phyloP scores from a whole-genome alignment of 768 basidiomycete genomes.

The Suillus placidus region DNA sequence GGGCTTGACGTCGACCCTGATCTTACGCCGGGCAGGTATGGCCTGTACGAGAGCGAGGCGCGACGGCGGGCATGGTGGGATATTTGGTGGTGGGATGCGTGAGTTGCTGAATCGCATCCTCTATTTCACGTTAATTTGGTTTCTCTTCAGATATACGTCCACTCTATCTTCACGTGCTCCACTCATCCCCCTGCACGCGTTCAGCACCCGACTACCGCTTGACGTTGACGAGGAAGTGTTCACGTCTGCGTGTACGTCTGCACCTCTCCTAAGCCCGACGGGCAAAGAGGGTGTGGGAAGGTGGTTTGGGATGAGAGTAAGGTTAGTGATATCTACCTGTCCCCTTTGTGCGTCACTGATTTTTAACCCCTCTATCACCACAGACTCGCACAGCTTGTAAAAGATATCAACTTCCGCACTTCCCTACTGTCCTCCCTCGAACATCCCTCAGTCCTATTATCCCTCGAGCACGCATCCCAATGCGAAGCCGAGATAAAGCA shows the following conservation, averaged over 20 bases:
- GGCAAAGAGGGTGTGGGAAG: conserved; percentile 28
- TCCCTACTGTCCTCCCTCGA: neutral
- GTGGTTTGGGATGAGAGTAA: conserved; percentile 64
- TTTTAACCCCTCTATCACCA: conserved; percentile 10
- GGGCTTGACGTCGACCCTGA: conserved; percentile 65
- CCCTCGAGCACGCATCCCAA: conserved; percentile 62
- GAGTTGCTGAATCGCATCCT: conserved; percentile 32
- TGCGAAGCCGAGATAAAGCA: conserved; percentile 59
- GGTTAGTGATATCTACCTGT: conserved; percentile 14
- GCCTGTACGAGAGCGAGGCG: conserved; percentile 52
- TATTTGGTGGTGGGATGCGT: conserved; percentile 77
- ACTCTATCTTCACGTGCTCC: conserved; percentile 31
- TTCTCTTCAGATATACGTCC: neutral
- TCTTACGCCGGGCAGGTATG: conserved; percentile 49
- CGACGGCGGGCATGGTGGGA: conserved; percentile 77
- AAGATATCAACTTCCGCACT: conserved; percentile 47
- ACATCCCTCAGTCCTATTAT: conserved; percentile 31
- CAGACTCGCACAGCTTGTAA: conserved; percentile 67
- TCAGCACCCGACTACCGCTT: conserved; percentile 56
- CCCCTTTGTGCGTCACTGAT: neutral
- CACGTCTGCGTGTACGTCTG: conserved; percentile 44
- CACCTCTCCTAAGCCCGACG: conserved; percentile 42
- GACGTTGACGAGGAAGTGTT: conserved; percentile 61
- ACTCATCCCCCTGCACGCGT: conserved; percentile 56
- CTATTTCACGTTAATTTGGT: neutral